These are phyloP conservation scores for Hypericum androsaemum DNA, from an alignment of 345 rosid genomes.

Conservation along the genomic window DNA sequence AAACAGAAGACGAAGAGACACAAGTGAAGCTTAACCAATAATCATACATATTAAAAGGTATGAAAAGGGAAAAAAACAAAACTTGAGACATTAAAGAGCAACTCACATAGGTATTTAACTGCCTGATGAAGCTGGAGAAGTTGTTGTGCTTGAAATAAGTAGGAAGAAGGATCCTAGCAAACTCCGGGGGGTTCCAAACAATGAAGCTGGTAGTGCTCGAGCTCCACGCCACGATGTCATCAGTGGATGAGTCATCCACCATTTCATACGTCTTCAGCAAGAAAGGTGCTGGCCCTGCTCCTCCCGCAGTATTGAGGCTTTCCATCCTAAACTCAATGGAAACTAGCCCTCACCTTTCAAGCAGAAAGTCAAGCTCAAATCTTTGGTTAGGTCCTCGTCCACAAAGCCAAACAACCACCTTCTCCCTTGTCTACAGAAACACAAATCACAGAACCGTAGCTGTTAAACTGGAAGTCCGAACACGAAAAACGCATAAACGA, in stretches of 20 bases:
- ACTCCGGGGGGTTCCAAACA: conserved; percentile 90
- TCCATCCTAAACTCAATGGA: too few relatives aligned
- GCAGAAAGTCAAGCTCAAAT: too few relatives aligned
- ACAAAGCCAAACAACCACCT: too few relatives aligned
- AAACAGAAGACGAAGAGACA: neutral
- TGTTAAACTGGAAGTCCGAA: too few relatives aligned
- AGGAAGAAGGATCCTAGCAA: conserved; percentile 69
- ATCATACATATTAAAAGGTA: neutral
- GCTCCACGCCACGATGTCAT: conserved; percentile 84
- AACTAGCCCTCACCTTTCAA: too few relatives aligned
- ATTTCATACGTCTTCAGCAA: conserved; percentile 78
- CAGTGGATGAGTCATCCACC: conserved; percentile 77
- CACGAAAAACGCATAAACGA: too few relatives aligned
- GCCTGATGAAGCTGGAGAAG: conserved; percentile 92
- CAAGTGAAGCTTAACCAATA: neutral
- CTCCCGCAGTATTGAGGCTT: conserved; percentile 12
- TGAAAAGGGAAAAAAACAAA: neutral
- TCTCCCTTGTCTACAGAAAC: too few relatives aligned
- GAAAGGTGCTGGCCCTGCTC: conserved; percentile 77
- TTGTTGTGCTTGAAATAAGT: conserved; percentile 89
- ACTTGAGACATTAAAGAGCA: neutral
- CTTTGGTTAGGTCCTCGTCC: too few relatives aligned
- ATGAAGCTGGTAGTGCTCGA: conserved; percentile 58
- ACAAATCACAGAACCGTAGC: too few relatives aligned
- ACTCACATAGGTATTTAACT: conserved; percentile 84